Evolutionary conservation across 768 basidiomycete species (phyloP), one percentile per base, ranked within the genome.

Genomic region (Mrakia hoshinonis): DNA sequence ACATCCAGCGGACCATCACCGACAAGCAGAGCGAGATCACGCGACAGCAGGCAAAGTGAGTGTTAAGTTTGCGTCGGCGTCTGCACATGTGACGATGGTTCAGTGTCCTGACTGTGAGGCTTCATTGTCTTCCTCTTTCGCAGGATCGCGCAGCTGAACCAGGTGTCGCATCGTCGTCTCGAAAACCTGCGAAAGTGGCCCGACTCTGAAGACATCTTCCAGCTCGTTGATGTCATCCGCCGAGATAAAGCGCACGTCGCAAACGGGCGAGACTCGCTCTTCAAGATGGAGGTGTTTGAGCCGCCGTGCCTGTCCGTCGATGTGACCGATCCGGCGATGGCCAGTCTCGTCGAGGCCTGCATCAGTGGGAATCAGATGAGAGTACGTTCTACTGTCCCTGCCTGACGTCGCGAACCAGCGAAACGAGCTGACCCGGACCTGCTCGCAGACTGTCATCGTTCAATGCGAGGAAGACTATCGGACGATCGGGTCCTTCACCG

Each of bases 401-500:
- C 18, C 46, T 29, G 1, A 13, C 31, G 3, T 31, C 31, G 22
- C 13, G 24, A 4, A 15, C 34, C 38, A 13, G 36, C 24, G n/a
- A 20, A 26, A n/a, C n/a, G n/a, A n/a, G n/a, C 36, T 46, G 34
- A 18, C 60, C 11, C 24, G 20, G 31, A 18, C 24, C 31, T 43
- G 15, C 15, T 15, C 18, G 6, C 74, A 95, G 93, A 90, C 87
- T 0, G 89, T 99, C 78, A 87, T 99, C 9, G 85, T 87, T 22
- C 90, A 92, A 78, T 87, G 86, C 74, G 84, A 87, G 72, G 88
- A 89, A 69, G 95, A 99, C 76, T 90, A 90, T 64, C 81, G 87
- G 71, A 80, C 83, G 89, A 90, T 73, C 47, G 58, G 36, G 73
- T 78, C 80, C 13, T 81, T 85, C 47, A 83, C 90, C 75, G 89